Evolutionary conservation across 129 eudicot genomes (phyloP), one percentile per base, ranked within the genome.

Genomic region (Ambrosia artemisiifolia): DNA sequence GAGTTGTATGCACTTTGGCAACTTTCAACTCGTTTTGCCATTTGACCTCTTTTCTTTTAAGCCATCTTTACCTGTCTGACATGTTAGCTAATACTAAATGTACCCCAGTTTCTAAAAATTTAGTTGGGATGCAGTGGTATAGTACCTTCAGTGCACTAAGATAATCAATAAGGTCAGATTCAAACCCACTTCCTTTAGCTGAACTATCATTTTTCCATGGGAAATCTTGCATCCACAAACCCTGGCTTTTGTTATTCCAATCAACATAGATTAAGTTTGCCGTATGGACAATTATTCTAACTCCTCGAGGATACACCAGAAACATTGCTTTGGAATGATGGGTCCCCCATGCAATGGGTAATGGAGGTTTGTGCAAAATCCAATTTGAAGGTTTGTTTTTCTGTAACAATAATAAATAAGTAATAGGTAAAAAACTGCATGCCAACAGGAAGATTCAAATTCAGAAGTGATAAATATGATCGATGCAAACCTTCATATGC

Each of bases 211-310:
- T 86, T 75, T 94, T 94, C 97, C 91, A 94, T 6, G 97, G 99
- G 63, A 94, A 94, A 86, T 94, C 99, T 94, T 94, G 99, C 97
- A 90, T 94, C 99, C 99, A 94, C 71, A 90, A 72, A 42, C 97
- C 99, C 56, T 94, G 99, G 69, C 86, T 88, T 86, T 94, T 94
- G 84, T 94, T 94, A 76, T 94, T 94, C 99, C 99, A 94, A 65
- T 94, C 99, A 60, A 94, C 96, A 69, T 82, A 81, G 75, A 94
- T 94, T 83, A 94, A 83, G 81, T 94, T 94, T 72, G 99, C 99
- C 4, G 99, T 94, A 65, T 94, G 99, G 47, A 94, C 94, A 63
- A 94, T 80, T 40, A 94, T 69, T 73, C 97, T 84, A 75, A 94
- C 97, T 80, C 99, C 99, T 74, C 65, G 85, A 76, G 97, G 89